Evolutionary conservation across 306 rosid species (phyloP).

Genomic region (Echinosophora koreensis): DNA sequence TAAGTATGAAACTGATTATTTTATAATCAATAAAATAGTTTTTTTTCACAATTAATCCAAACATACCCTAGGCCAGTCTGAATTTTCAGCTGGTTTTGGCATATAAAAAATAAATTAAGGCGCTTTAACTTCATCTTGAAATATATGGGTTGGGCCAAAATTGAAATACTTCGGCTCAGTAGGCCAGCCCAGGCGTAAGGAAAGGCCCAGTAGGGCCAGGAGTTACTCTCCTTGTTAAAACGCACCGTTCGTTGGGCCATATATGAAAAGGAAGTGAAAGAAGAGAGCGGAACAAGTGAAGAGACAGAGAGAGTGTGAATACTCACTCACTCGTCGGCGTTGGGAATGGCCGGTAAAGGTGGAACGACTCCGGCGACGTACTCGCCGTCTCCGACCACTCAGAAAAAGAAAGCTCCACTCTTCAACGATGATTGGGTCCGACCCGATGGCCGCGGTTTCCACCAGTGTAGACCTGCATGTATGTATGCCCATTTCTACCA

Average conservation of each 20-base stretch:
- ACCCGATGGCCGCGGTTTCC: constrained; percentile 85
- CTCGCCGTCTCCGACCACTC: constrained; percentile 69
- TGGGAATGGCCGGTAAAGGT: constrained; percentile 71
- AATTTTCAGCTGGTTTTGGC: no score
- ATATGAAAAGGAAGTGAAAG: not conserved
- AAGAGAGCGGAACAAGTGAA: not conserved
- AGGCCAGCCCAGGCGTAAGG: no score
- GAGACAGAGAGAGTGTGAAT: not conserved
- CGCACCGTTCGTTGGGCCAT: not conserved
- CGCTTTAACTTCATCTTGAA: no score
- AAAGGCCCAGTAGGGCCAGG: not conserved
- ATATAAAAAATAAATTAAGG: no score
- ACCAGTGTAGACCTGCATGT: constrained; percentile 96
- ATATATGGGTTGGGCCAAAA: no score
- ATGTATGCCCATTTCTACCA: constrained; percentile 54
- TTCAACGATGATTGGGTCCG: constrained; percentile 76
- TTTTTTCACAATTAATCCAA: no score
- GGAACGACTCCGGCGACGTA: constrained; percentile 71
- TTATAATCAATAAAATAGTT: no score
- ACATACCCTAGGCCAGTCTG: no score
- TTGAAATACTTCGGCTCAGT: no score
- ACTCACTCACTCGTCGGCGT: constrained; percentile 14
- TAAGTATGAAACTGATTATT: no score
- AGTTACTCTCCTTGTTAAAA: not conserved
- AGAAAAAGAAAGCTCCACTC: constrained; percentile 51